These are phyloP conservation scores for Lizonia empirigonia DNA, from an alignment of 2,329 filamentous ascomycete genomes.

Conservation along the genomic window DNA sequence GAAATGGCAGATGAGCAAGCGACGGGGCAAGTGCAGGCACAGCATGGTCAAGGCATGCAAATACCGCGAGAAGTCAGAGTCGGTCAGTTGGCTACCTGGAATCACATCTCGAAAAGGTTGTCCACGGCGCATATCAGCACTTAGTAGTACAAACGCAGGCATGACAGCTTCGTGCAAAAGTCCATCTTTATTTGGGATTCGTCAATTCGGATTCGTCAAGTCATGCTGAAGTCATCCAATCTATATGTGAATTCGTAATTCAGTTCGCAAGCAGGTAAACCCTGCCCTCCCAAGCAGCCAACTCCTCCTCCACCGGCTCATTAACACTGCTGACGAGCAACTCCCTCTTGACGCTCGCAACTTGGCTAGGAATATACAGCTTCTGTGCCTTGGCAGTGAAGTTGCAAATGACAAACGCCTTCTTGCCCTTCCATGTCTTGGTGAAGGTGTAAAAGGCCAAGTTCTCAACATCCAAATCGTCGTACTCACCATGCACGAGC, in stretches of 20 bases:
- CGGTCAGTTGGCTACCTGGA: constrained; percentile 39
- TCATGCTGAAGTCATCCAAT: not conserved
- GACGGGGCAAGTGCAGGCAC: constrained; percentile 7
- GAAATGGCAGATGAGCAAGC: constrained; percentile 24
- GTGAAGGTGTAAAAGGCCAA: constrained; percentile 62
- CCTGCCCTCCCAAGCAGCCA: constrained; percentile 39
- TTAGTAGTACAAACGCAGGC: not conserved
- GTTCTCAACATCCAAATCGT: constrained; percentile 57
- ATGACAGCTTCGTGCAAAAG: not conserved
- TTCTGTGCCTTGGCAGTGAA: constrained; percentile 41
- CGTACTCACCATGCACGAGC: constrained; percentile 67
- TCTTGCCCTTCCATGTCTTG: constrained; percentile 40
- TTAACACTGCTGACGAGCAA: constrained; percentile 34
- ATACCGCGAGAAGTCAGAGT: constrained; percentile 21
- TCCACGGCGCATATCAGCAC: constrained; percentile 30
- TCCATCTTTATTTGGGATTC: not conserved
- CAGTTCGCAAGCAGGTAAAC: constrained; percentile 32
- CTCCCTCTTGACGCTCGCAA: constrained; percentile 38
- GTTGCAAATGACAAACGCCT: constrained; percentile 42
- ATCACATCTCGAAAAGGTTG: constrained; percentile 41
- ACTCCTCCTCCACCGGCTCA: constrained; percentile 17
- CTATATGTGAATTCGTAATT: not conserved
- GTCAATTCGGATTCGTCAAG: not conserved
- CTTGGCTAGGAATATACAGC: constrained; percentile 41
- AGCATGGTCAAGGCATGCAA: constrained; percentile 9